Base-by-base conservation (phyloP, 441 rosid genomes). In the Metrosideros polymorpha region DNA sequence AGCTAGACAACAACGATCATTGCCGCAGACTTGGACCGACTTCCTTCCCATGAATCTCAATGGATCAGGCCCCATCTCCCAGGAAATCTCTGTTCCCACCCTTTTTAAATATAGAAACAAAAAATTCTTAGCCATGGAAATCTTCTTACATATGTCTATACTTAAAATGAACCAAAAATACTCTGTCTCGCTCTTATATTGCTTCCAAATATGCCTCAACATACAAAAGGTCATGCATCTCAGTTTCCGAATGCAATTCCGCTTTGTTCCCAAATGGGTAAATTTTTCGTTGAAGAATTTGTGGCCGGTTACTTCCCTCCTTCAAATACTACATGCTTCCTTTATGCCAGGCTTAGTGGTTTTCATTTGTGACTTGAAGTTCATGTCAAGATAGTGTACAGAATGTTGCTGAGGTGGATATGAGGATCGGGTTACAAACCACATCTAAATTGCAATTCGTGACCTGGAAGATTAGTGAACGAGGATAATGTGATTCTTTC, bases 141-240 rank as follows among this genome's bases (percentile, higher is more conserved):
- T 51, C 53, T 51, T 7, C 55, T 4, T 52, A 4, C 55, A 56
- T 27, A 56, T 56, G 8, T 56, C 8, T 27, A 56, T 56, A 56
- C 30, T 27, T 29, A 27, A 0, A 56, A 10, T n/a, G 63, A n/a
- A 57, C 8, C 32, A 57, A 57, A n/a, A 57, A 12, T 57, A 57
- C 51, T 47, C 3, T n/a, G 0, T 57, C 32, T 27, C 2, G 25
- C 8, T 2, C n/a, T 57, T n/a, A 30, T 12, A 5, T 18, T 12
- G 27, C 29, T 27, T 12, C 18, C 18, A n/a, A 27, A 57, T n/a
- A n/a, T 57, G 9, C 63, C 32, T 12, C 63, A n/a, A 57, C 63
- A 57, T 57, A n/a, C 63, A 57, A 56, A 56, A 57, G 3, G 18
- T 6, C 1, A 1, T 3, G 29, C 32, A 57, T 57, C 2, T 13